Percentiles rank a stretch among this genome's conserved stretches.
phyloP scores from a whole-genome alignment of 495 filamentous ascomycete species.

The Neurospora sp. region DNA sequence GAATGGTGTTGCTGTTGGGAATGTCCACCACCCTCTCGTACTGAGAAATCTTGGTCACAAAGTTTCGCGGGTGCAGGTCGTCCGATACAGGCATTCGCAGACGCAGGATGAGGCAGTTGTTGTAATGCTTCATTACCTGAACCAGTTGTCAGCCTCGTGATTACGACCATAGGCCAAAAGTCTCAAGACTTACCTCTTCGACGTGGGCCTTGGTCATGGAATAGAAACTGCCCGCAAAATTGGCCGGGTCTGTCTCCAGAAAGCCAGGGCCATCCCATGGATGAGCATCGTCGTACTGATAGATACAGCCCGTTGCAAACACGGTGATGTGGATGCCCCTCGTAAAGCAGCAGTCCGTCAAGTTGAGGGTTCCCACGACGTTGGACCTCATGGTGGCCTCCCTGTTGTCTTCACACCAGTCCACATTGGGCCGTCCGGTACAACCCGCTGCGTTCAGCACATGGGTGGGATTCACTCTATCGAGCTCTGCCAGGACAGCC shows the following conservation, averaged over 20 bases:
- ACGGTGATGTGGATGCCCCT: slow-evolving; percentile 51
- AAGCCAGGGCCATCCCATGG: slow-evolving; percentile 49
- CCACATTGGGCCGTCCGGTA: slow-evolving; percentile 59
- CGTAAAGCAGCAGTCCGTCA: slow-evolving; percentile 48
- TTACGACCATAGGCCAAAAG: not conserved
- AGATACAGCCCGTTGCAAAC: slow-evolving; percentile 57
- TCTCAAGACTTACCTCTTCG: slow-evolving; percentile 40
- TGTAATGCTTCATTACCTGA: slow-evolving; percentile 50
- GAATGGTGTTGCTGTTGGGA: slow-evolving; percentile 57
- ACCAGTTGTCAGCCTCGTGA: not conserved
- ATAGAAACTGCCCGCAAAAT: slow-evolving; percentile 58
- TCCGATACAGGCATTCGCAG: slow-evolving; percentile 61
- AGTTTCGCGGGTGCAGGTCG: slow-evolving; percentile 54
- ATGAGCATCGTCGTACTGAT: slow-evolving; percentile 49
- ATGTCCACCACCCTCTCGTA: slow-evolving; percentile 56
- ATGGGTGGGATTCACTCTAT: slow-evolving; percentile 49
- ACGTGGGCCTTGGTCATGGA: slow-evolving; percentile 55
- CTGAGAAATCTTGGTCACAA: slow-evolving; percentile 57
- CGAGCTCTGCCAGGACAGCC: slow-evolving; percentile 43
- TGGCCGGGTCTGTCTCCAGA: slow-evolving; percentile 51
- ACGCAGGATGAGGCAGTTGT: slow-evolving; percentile 49
- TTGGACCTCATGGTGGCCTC: slow-evolving; percentile 55
- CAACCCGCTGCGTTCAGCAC: slow-evolving; percentile 55
- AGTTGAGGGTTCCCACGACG: slow-evolving; percentile 52
- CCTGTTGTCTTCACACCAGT: slow-evolving; percentile 62